Conservation (phyloP, 2,329 filamentous ascomycete genomes). For the Verticillium isaacii region DNA sequence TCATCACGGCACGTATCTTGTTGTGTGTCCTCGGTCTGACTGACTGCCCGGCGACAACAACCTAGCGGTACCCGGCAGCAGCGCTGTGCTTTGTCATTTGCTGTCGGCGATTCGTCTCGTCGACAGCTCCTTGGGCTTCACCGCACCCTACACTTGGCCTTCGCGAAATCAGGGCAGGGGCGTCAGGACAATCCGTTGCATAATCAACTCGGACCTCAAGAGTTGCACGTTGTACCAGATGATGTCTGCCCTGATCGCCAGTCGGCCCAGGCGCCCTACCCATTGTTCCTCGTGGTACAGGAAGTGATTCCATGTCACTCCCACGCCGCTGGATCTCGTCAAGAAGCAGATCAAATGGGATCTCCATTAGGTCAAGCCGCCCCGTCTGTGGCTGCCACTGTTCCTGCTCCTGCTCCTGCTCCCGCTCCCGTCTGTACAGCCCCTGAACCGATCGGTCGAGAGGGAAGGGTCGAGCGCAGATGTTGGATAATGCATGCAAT, state of each 20-base stretch:
- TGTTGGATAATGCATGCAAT: too few species aligned
- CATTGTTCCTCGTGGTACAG: background rate
- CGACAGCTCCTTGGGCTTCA: too few species aligned
- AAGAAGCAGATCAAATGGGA: background rate
- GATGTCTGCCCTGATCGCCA: background rate
- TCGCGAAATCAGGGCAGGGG: background rate
- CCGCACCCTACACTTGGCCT: too few species aligned
- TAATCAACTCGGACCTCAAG: background rate
- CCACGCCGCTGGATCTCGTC: background rate
- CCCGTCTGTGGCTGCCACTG: background rate
- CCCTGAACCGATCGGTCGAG: background rate
- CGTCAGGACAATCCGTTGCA: background rate
- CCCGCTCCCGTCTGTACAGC: background rate
- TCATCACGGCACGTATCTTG: too few species aligned
- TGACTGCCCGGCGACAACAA: too few species aligned
- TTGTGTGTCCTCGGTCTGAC: too few species aligned
- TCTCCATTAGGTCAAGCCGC: background rate
- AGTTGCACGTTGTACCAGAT: background rate
- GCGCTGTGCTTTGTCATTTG: too few species aligned
- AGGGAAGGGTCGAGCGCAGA: too few species aligned
- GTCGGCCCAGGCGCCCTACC: background rate
- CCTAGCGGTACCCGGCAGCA: too few species aligned
- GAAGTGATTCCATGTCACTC: background rate
- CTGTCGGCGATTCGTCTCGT: too few species aligned
- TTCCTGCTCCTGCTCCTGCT: too few species aligned